Conservation (phyloP, 495 filamentous ascomycete genomes). For the Aspergillus bertholletiae region DNA sequence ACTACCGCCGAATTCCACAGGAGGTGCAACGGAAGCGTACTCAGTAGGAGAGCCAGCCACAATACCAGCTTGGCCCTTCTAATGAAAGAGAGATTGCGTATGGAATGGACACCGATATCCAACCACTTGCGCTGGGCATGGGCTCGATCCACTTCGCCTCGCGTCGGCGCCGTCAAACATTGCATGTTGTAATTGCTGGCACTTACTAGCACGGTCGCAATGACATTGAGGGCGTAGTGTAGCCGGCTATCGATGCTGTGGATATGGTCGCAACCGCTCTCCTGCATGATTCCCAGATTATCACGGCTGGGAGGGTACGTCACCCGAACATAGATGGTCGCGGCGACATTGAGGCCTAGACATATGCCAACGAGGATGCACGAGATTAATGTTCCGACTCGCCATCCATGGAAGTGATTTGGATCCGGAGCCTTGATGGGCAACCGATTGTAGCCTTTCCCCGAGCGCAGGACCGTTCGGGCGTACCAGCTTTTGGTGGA, state of each 20-base stretch:
- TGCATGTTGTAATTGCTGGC: conserved; percentile 1
- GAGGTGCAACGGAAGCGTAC: neutral
- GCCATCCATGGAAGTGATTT: neutral
- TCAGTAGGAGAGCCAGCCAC: neutral
- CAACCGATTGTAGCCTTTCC: neutral
- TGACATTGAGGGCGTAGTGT: neutral
- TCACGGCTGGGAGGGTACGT: neutral
- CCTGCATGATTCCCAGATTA: neutral
- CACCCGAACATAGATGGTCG: neutral
- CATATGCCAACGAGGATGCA: neutral
- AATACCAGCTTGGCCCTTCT: neutral
- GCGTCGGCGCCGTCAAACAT: neutral
- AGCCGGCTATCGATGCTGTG: neutral
- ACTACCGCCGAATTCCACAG: conserved; percentile 3
- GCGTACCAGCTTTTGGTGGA: neutral
- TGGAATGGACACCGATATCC: neutral
- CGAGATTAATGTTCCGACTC: neutral
- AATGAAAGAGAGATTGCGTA: neutral
- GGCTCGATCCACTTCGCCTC: neutral
- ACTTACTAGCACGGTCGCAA: neutral
- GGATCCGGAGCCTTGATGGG: neutral
- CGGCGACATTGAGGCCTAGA: neutral
- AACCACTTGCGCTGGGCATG: neutral
- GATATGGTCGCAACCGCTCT: neutral
- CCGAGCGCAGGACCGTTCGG: neutral